Percentiles rank a stretch among this genome's conserved stretches.
Conservation (phyloP, 371 early-diverging fungal species). For the Encephalitozoon cuniculi region DNA sequence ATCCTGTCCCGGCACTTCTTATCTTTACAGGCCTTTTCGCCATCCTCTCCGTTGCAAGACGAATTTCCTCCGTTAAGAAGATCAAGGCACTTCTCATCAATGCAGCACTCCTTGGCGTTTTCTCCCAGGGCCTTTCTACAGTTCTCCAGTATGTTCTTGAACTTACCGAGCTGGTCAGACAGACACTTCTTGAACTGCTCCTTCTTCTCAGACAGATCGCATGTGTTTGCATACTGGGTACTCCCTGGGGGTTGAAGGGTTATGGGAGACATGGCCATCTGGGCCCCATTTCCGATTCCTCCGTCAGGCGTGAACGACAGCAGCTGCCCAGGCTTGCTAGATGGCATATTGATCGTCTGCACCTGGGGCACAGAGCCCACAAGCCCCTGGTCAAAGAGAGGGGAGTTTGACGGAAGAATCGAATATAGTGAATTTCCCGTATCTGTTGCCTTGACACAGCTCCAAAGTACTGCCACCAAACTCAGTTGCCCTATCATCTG, state of each 20-base stretch:
- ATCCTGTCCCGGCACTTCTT: not conserved
- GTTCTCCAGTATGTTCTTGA: slow-evolving; percentile 6
- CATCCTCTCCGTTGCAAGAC: not conserved
- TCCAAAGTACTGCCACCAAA: not conserved
- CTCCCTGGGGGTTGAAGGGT: not conserved
- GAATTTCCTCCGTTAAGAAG: not conserved
- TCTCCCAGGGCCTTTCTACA: not conserved
- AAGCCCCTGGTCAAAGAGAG: not conserved
- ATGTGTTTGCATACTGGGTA: not conserved
- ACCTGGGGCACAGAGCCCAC: not conserved
- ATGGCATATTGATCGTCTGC: not conserved
- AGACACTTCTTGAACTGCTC: slow-evolving; percentile 12
- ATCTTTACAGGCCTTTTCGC: not conserved
- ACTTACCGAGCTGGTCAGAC: not conserved
- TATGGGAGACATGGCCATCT: not conserved
- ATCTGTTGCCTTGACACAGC: not conserved
- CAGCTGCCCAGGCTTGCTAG: not conserved
- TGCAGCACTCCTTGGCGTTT: slow-evolving; percentile 15
- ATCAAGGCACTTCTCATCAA: slow-evolving; percentile 8
- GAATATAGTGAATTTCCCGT: not conserved
- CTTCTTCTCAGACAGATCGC: not conserved
- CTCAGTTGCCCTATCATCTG: not conserved
- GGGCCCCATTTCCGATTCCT: not conserved
- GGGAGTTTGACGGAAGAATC: not conserved
- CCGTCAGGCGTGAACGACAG: not conserved